A percentile compares a stretch with the other conserved stretches of the same genome.
Evolutionary conservation across 1,284 basidiomycete species (phyloP).

Genomic region (Xerocomus amazonicus): DNA sequence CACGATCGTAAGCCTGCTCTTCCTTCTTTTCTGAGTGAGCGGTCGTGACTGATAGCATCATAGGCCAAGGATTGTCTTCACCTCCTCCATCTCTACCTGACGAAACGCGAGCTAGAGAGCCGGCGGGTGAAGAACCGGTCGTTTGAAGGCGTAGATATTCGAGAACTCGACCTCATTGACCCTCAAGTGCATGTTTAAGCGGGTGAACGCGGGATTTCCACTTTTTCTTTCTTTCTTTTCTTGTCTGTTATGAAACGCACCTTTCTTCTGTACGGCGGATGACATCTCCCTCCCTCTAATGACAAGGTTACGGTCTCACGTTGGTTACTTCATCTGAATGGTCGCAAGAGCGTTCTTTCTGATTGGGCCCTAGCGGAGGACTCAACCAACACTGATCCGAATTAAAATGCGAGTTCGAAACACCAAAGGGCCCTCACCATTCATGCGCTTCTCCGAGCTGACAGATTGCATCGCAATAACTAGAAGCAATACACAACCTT

Average conservation of each 20-base stretch:
- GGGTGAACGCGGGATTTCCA: too few relatives aligned
- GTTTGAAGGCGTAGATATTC: constrained; percentile 64
- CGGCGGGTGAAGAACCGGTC: constrained; percentile 62
- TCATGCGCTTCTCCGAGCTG: too few relatives aligned
- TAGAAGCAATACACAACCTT: too few relatives aligned
- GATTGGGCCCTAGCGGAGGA: too few relatives aligned
- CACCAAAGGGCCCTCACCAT: too few relatives aligned
- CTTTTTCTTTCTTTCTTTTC: not conserved
- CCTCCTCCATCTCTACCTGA: constrained; percentile 62
- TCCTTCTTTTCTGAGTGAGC: not conserved
- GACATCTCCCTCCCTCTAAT: too few relatives aligned
- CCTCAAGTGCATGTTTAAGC: constrained; percentile 25
- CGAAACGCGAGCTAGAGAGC: constrained; percentile 65
- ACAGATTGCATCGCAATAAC: too few relatives aligned
- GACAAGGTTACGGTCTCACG: too few relatives aligned
- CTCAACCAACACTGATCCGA: too few relatives aligned
- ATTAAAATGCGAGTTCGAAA: too few relatives aligned
- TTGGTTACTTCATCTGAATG: too few relatives aligned
- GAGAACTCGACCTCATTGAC: constrained; percentile 59
- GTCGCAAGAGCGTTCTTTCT: too few relatives aligned
- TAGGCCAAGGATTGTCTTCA: constrained; percentile 65
- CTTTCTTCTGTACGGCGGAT: not conserved
- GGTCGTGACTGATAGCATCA: not conserved
- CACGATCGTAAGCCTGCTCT: constrained; percentile 52
- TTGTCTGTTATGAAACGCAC: not conserved